A percentile compares a stretch with the other conserved stretches of the same genome.
Evolutionary conservation across 768 basidiomycete species (phyloP).

Genomic region (Panaeolus papilionaceus): DNA sequence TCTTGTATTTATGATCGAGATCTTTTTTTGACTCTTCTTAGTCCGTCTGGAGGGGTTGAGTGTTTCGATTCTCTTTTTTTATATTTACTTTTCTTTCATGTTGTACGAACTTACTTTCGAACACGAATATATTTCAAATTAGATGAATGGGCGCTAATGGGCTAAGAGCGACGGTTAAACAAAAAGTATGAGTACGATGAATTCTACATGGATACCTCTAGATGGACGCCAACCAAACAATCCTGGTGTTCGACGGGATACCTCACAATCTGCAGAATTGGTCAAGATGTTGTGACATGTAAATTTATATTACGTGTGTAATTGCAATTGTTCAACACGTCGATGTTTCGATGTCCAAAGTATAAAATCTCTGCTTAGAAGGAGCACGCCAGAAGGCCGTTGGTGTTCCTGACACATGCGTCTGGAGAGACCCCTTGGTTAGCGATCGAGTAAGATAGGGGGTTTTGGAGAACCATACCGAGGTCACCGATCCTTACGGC

Average conservation of each 20-base stretch:
- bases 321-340: too few relatives aligned
- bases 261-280: too few relatives aligned
- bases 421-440: background rate
- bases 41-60: slow-evolving; percentile 31
- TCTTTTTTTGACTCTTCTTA: slow-evolving; percentile 5
- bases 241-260: too few relatives aligned
- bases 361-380: background rate
- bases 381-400: background rate
- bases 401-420: background rate
- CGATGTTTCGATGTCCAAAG: too few relatives aligned
- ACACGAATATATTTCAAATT: background rate
- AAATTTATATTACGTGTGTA: too few relatives aligned
- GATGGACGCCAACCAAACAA: too few relatives aligned
- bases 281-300: too few relatives aligned
- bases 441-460: background rate
- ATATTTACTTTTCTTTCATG: background rate
- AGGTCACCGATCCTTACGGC: background rate
- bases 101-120: background rate
- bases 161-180: too few relatives aligned
- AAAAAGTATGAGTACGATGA: too few relatives aligned
- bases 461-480: background rate
- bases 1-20: background rate
- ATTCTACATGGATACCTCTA: too few relatives aligned
- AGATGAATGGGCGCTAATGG: too few relatives aligned
- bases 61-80: background rate